Evolutionary conservation across 2,329 filamentous ascomycete genomes (phyloP), one percentile per base, ranked within the genome.

Genomic region (Fusarium keratoplasticum): DNA sequence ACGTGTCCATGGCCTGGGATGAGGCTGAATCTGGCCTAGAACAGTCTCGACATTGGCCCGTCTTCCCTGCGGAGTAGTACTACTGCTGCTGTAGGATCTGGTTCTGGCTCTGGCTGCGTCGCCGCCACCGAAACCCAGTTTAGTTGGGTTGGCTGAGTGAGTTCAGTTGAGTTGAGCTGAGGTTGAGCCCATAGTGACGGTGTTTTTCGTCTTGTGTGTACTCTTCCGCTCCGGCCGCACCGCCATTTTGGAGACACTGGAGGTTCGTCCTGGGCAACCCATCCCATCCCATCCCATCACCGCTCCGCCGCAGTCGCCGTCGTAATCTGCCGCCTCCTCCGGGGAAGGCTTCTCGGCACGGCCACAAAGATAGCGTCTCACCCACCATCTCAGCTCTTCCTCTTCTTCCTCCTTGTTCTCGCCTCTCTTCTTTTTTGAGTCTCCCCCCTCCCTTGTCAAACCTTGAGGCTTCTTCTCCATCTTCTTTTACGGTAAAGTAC

Each of bases 11-110:
- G 72, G 67, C 60, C 67, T 71, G 27, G 47, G 68, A 73, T 77
- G 77, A 78, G 77, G 76, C 77, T 78, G 77, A 78, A 78, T 78
- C 68, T 73, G 77, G 77, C 60, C 66, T 78, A 78, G 77, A 74
- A 78, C 74, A 42, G 50, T 64, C 70, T 58, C 62, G 69, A 76
- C 66, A 77, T 74, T 78, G 75, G 71, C 64, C 67, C 59, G 57
- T 72, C 29, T 31, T 31, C 29, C 29, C 9, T 61, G 44, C 44
- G 47, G 50, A 64, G 35, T 55, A 64, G 50, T 9, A 44, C 40
- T 44, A 25, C 40, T 22, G 50, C 18, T 55, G 50, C 27, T 55
- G 25, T 54, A 31, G 50, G 50, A 25, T 64, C 64, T 61, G 54
- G 59, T 50, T 50, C 44, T 27, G 44, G 44, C 16, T 50, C 44